Evolutionary conservation across 2,329 filamentous ascomycete genomes (phyloP), one percentile per base, ranked within the genome.

Genomic region (Fusarium sp.): DNA sequence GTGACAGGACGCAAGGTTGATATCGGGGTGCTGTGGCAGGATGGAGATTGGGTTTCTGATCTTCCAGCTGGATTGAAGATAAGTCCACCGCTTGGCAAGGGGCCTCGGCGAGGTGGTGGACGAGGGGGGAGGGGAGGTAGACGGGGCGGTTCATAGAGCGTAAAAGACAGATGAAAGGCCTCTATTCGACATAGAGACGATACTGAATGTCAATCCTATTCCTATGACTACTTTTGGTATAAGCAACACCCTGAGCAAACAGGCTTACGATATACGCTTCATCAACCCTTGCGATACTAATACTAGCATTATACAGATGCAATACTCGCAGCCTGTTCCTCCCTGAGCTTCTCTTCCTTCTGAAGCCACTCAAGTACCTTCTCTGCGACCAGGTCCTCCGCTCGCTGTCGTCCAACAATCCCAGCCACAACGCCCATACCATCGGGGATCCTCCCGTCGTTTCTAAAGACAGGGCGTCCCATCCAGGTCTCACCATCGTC

Each of bases 21-120:
- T 33, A 83, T 90, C 1, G 88, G 87, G 0, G 81, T 92, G 45
- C 80, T 97, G 72, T 90, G 93, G 85, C 86, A 87, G 75, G 85
- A 90, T 70, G 94, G 94, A 0, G 81, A 87, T 73, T 84, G 90
- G 74, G 79, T 88, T 47, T 86, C 84, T 11, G 88, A 94, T 74
- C 80, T 95, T 71, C 93, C 92, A 52, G 81, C 83, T 46, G 82
- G 80, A 1, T 81, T 92, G 23, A 84, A 83, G 67, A 80, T 81
- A 27, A 79, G 78, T 55, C 73, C 80, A 37, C 86, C 85, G 20
- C 73, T 77, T 75, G 80, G 85, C 75, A 84, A 87, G 83, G 78
- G 81, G 60, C 66, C 82, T 68, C 68, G 82, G 63, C 75, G 79
- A 50, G 72, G 82, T 65, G 75, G 80, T 60, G 77, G 81, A 65